phyloP scores from a whole-genome alignment of 768 basidiomycete genomes.

The Mrakia hoshinonis region DNA sequence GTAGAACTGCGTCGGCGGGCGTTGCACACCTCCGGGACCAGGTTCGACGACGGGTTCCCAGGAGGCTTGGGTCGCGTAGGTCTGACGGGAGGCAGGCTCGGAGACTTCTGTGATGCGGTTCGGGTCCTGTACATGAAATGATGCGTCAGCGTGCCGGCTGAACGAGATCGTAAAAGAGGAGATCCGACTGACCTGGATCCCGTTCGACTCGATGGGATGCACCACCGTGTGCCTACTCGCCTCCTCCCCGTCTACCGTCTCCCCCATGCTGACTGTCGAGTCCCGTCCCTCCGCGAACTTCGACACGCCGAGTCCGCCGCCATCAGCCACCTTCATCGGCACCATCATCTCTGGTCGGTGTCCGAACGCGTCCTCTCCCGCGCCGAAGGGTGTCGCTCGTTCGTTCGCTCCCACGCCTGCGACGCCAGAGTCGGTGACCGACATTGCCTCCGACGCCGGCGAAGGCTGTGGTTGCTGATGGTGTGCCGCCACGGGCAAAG shows the following conservation, averaged over 20 bases:
- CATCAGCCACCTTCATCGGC: background rate
- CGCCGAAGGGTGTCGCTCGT: background rate
- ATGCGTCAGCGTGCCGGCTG: too few relatives aligned
- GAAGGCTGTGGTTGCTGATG: too few relatives aligned
- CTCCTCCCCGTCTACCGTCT: background rate
- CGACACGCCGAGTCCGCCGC: background rate
- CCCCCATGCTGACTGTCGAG: constrained; percentile 4
- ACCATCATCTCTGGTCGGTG: background rate
- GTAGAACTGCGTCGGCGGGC: background rate
- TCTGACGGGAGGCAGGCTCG: background rate
- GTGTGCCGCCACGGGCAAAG: background rate
- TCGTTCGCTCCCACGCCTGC: background rate
- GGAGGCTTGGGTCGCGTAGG: background rate
- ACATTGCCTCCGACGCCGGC: background rate
- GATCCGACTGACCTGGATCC: background rate
- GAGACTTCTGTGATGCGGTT: background rate
- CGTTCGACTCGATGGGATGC: background rate
- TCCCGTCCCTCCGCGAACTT: background rate
- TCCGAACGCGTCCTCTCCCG: background rate
- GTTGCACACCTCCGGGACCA: background rate
- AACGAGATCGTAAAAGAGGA: background rate
- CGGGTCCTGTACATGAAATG: too few relatives aligned
- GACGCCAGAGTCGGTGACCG: background rate
- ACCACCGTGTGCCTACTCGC: background rate
- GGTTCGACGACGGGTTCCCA: constrained; percentile 12